A percentile compares a stretch with the other conserved stretches of the same genome.
Conservation (phyloP, 2,329 filamentous ascomycete genomes). For the Diaporthe humulicola region DNA sequence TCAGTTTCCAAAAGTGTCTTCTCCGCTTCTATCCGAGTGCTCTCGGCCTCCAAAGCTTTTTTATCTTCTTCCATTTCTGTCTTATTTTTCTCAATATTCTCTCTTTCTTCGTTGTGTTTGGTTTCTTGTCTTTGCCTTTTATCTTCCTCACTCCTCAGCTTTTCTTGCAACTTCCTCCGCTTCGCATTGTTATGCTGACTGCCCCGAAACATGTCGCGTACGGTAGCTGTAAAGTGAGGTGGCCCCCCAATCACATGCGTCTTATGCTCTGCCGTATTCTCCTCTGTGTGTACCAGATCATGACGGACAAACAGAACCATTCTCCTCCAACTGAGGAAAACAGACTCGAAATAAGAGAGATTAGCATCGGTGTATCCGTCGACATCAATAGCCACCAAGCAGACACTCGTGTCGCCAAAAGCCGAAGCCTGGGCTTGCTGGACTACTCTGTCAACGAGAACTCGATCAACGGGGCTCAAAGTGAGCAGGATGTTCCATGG, state of each 20-base stretch:
- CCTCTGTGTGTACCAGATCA: neutral
- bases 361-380: too few species aligned
- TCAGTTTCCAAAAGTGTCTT: neutral
- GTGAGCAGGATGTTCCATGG: neutral
- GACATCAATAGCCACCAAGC: neutral
- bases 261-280: neutral
- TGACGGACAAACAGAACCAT: neutral
- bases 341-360: neutral
- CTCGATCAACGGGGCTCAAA: neutral
- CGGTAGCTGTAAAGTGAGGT: neutral
- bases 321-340: neutral
- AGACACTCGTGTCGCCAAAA: neutral
- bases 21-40: neutral
- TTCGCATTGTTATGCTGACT: neutral
- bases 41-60: neutral
- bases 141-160: neutral
- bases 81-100: neutral
- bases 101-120: neutral
- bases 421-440: neutral
- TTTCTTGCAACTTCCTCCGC: neutral
- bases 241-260: neutral
- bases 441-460: neutral
- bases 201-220: neutral
- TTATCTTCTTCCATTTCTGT: neutral
- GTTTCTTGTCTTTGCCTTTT: neutral